phyloP scores from a whole-genome alignment of 163 green algal species.

The Coccomyxa subellipsoidea region DNA sequence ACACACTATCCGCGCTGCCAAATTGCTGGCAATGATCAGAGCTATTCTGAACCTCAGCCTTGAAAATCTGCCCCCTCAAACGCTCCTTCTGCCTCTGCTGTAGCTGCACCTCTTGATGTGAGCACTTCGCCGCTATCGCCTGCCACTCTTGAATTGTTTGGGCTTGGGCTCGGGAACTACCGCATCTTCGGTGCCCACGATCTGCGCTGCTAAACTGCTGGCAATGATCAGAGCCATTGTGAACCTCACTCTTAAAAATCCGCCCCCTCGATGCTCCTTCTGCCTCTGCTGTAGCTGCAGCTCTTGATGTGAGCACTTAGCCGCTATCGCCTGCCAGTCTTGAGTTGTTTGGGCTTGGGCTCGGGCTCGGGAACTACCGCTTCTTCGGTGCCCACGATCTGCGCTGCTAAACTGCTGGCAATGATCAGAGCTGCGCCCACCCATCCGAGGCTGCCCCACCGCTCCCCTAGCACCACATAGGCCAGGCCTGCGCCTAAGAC shows the following conservation, averaged over 20 bases:
- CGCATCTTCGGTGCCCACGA: constrained; percentile 19
- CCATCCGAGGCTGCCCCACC: constrained; percentile 63
- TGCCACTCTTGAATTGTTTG: background rate
- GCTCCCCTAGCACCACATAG: constrained; percentile 63
- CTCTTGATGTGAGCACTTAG: too few species aligned
- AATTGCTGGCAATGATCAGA: too few species aligned
- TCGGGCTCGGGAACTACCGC: too few species aligned
- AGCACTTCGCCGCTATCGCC: background rate
- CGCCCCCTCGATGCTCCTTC: too few species aligned
- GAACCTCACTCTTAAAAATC: too few species aligned
- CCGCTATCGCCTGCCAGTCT: background rate
- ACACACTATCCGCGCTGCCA: background rate
- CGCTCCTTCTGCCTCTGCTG: too few species aligned
- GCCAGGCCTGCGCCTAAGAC: constrained; percentile 62
- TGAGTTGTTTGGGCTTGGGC: background rate
- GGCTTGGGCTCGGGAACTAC: background rate
- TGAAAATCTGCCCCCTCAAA: too few species aligned
- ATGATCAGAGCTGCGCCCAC: constrained; percentile 68
- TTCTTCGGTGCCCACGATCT: constrained; percentile 35
- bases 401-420: constrained; percentile 43
- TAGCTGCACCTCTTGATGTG: too few species aligned
- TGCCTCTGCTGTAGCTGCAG: too few species aligned
- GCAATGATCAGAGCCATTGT: too few species aligned
- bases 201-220: constrained; percentile 55
- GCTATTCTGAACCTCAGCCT: too few species aligned